Base-by-base conservation (phyloP, 2,329 filamentous ascomycete genomes). In the Hypoxylon sp. region DNA sequence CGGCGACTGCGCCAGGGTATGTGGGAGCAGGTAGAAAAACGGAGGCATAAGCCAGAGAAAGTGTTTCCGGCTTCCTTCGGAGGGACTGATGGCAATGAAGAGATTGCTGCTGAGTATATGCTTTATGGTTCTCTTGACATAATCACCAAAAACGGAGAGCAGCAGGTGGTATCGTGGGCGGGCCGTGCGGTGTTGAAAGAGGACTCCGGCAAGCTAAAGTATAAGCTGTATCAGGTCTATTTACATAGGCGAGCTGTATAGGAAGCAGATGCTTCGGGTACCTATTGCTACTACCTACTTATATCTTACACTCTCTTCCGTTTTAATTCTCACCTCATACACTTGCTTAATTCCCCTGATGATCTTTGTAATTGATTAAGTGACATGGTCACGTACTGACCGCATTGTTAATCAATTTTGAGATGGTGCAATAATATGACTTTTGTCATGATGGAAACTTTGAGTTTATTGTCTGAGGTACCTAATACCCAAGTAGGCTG, bases 31-130 rank as follows among this genome's bases (percentile, higher is more conserved):
- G 79, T 84, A 19, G 71, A 74, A 60, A 75, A 77, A 38, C 77
- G 83, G 41, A 80, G 74, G 63, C 83, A 85, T 73, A 78, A 71
- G 1, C 77, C 83, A 25, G 71, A 71, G 30, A 82, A 82, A 71
- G 80, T 83, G 6, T 84, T 84, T 61, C 80, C 81, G 17, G 82
- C 75, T 0, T 65, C 65, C 3, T 82, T 83, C 60, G 51, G 69
- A 48, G 58, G 61, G 58, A 58, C 41, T 5, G 59, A 49, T 19
- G 43, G 17, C 10, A 51, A 28, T 36, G 63, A 57, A 7, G 74
- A 67, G 55, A 34, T 21, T 21, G 46, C 21, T 19, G 71, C 74
- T 43, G 82, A 83, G 73, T 77, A 77, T 41, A 79, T 78, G 77
- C 55, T 80, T 2, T 68, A 73, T 36, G 78, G 79, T 21, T 65